phyloP scores from a whole-genome alignment of 345 rosid species.

The rapeseed (Brassica napus) region DNA sequence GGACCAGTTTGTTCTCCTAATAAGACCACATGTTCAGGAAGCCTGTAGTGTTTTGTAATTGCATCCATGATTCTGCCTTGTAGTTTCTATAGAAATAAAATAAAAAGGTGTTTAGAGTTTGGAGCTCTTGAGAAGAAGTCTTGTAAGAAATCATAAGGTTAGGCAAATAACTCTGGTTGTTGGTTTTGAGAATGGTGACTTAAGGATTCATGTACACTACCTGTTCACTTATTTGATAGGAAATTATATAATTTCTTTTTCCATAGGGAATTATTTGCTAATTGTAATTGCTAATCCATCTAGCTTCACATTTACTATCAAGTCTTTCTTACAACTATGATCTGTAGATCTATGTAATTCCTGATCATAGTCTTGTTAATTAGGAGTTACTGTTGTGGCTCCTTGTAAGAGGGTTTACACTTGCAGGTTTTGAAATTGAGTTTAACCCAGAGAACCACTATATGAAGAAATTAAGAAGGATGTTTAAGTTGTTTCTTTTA shows the following conservation, averaged over 20 bases:
- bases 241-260: too few species aligned
- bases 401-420: background rate
- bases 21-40: background rate
- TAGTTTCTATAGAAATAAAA: background rate
- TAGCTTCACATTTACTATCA: background rate
- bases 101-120: background rate
- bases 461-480: background rate
- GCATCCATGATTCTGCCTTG: background rate
- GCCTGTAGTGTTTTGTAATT: background rate
- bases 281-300: background rate
- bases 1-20: background rate
- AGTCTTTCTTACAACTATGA: constrained; percentile 5
- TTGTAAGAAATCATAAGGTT: background rate
- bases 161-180: too few species aligned
- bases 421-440: background rate
- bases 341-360: constrained; percentile 11
- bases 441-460: background rate
- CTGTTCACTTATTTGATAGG: background rate
- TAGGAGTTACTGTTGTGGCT: background rate
- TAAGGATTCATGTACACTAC: background rate
- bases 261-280: background rate
- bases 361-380: constrained; percentile 5
- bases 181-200: background rate
- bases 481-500: background rate
- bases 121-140: constrained; percentile 2